Evolutionary conservation across 495 filamentous ascomycete genomes (phyloP).

Genomic region (Antarctomyces pellizariae): DNA sequence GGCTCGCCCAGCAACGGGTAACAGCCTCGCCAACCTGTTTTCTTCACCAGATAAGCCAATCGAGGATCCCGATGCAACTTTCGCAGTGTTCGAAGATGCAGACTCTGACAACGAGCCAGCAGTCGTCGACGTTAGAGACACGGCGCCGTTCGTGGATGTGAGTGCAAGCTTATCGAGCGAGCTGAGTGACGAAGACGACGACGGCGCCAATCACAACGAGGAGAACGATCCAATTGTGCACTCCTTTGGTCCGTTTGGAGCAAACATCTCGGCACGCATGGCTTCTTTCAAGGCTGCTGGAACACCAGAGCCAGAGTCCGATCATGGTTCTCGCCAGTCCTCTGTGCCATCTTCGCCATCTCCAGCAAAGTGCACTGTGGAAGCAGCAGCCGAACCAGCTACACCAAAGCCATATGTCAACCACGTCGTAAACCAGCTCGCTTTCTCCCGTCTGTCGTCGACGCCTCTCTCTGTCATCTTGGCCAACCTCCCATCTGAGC

Average conservation of each 20-base stretch:
- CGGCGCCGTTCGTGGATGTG: slow-evolving; percentile 7
- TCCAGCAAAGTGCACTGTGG: slow-evolving; percentile 5
- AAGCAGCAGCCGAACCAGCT: slow-evolving; percentile 12
- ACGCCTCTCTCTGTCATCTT: slow-evolving; percentile 75
- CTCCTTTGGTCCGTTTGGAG: slow-evolving; percentile 73
- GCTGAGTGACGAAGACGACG: slow-evolving; percentile 32
- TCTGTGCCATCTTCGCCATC: no score
- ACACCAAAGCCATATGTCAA: slow-evolving; percentile 28
- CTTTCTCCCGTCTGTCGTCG: slow-evolving; percentile 87
- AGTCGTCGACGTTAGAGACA: slow-evolving; percentile 18
- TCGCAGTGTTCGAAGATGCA: no score
- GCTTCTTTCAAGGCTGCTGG: slow-evolving; percentile 32
- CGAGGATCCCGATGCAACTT: no score
- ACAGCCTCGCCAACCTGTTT: no score
- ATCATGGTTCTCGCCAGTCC: neutral
- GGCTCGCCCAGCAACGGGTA: no score
- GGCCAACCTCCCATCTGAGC: slow-evolving; percentile 52
- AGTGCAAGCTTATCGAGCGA: slow-evolving; percentile 29
- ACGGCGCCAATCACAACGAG: slow-evolving; percentile 56
- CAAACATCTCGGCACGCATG: slow-evolving; percentile 56
- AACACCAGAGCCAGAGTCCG: slow-evolving; percentile 6
- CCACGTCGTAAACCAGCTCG: slow-evolving; percentile 82
- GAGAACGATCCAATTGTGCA: slow-evolving; percentile 82
- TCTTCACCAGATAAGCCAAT: no score
- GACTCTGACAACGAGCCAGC: slow-evolving; percentile 2